Conservation (phyloP, 2,329 filamentous ascomycete species). For the Aspergillus sp. region DNA sequence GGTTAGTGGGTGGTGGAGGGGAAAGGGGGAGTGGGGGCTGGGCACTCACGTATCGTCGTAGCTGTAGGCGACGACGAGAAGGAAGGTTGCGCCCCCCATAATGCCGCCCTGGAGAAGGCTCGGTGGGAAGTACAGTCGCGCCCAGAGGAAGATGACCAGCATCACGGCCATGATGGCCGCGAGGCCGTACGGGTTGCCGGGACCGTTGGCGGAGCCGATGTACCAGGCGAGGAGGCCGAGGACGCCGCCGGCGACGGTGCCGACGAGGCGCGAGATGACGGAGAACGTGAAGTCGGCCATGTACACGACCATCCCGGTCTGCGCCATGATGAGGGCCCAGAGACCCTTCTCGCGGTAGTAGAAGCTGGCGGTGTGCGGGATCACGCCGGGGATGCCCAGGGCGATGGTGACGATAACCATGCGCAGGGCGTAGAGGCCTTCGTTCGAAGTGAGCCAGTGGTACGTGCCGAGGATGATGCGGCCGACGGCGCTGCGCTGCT, state of each 20-base stretch:
- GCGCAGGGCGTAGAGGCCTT: constrained; percentile 48
- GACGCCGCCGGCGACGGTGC: constrained; percentile 49
- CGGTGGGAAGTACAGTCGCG: constrained; percentile 32
- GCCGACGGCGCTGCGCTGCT: constrained; percentile 25
- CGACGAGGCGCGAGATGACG: constrained; percentile 40
- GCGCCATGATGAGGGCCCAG: constrained; percentile 53
- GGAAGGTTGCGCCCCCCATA: constrained; percentile 44
- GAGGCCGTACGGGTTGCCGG: constrained; percentile 51
- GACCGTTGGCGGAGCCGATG: constrained; percentile 48
- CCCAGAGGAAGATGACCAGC: constrained; percentile 32
- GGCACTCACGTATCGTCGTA: constrained; percentile 43
- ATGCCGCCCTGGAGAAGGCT: constrained; percentile 32
- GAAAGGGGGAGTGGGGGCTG: constrained; percentile 8
- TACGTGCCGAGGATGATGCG: constrained; percentile 29
- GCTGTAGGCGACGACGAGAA: constrained; percentile 48
- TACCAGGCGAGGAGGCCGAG: constrained; percentile 52
- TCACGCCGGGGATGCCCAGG: constrained; percentile 40
- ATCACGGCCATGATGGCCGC: constrained; percentile 40
- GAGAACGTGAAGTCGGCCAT: constrained; percentile 52
- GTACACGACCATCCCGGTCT: constrained; percentile 49
- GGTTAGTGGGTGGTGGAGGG: too few relatives aligned
- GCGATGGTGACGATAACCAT: constrained; percentile 50
- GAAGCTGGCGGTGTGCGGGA: constrained; percentile 47
- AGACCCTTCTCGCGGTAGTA: constrained; percentile 53
- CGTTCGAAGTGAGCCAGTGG: constrained; percentile 42